phyloP scores from a whole-genome alignment of 176 grass and related monocot genomes.

The Zoysia pacifica region DNA sequence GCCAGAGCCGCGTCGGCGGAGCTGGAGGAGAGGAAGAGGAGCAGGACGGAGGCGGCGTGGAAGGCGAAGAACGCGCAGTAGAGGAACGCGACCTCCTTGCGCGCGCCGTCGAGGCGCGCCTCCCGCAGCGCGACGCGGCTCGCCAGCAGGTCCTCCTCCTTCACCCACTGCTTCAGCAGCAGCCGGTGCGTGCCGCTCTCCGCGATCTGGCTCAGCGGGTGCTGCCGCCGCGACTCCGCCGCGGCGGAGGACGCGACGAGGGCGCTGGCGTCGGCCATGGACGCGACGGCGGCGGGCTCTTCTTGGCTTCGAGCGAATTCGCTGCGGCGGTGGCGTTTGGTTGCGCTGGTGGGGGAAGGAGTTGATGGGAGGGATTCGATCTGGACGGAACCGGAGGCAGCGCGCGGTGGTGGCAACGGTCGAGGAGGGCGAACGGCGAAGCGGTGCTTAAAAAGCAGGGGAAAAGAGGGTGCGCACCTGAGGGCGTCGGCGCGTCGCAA shows the following conservation, averaged over 20 bases:
- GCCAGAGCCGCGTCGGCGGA: accelerated
- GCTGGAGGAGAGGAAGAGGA: conserved; percentile 39
- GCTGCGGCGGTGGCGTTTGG: not conserved
- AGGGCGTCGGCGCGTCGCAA: not conserved
- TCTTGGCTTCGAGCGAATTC: not conserved
- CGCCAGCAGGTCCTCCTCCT: conserved; percentile 76
- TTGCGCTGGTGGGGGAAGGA: not conserved
- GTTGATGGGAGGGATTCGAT: not conserved
- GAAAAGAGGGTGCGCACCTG: not conserved
- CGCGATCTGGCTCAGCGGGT: conserved; percentile 84
- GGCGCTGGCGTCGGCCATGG: not conserved
- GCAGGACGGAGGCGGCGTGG: conserved; percentile 64
- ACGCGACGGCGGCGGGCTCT: not conserved
- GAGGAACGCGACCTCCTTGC: conserved; percentile 75
- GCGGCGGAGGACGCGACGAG: not conserved
- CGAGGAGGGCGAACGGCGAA: not conserved
- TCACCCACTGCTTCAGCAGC: conserved; percentile 90
- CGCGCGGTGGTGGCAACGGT: conserved; percentile 11
- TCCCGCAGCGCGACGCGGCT: conserved; percentile 81
- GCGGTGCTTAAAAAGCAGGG: not conserved
- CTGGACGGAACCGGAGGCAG: not conserved
- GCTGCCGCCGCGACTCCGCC: not conserved
- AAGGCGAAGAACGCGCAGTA: conserved; percentile 87
- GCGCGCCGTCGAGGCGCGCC: conserved; percentile 63
- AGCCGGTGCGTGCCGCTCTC: conserved; percentile 77